Conservation (phyloP, 192 early-diverging fungal genomes). For the Backusella mclennaniae region DNA sequence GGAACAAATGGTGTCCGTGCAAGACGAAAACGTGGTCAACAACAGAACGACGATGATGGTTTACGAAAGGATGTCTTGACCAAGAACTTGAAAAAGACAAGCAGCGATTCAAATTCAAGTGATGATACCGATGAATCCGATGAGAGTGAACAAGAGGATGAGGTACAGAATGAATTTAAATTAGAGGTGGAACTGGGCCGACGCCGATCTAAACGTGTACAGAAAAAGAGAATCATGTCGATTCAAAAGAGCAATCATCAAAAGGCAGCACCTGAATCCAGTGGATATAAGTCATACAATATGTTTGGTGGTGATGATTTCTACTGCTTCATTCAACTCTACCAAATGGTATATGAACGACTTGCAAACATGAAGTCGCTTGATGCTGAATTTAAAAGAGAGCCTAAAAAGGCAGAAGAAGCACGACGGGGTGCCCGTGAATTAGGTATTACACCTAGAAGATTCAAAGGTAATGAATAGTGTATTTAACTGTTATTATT, state of each 20-base stretch:
- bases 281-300: slow-evolving; percentile 31
- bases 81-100: slow-evolving; percentile 1
- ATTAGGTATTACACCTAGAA: slow-evolving; percentile 47
- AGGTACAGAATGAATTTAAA: slow-evolving; percentile 3
- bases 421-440: slow-evolving; percentile 56
- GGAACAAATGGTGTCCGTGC: not conserved
- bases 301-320: slow-evolving; percentile 89
- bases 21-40: not conserved
- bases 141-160: slow-evolving; percentile 48
- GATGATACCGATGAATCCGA: slow-evolving; percentile 33
- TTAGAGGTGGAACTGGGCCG: not conserved
- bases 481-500: not conserved
- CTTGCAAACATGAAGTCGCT: slow-evolving; percentile 80
- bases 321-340: slow-evolving; percentile 89
- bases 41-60: slow-evolving; percentile 2
- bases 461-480: slow-evolving; percentile 39
- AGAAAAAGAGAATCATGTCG: not conserved
- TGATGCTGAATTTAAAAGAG: slow-evolving; percentile 54
- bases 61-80: slow-evolving; percentile 19
- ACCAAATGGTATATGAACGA: slow-evolving; percentile 73
- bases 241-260: not conserved
- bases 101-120: not conserved
- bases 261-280: slow-evolving; percentile 13
- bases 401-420: slow-evolving; percentile 48
- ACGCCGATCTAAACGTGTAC: not conserved